Percentiles rank a stretch among this genome's conserved stretches.
Conservation (phyloP, 2,329 filamentous ascomycete genomes). For the Didymella exigua region DNA sequence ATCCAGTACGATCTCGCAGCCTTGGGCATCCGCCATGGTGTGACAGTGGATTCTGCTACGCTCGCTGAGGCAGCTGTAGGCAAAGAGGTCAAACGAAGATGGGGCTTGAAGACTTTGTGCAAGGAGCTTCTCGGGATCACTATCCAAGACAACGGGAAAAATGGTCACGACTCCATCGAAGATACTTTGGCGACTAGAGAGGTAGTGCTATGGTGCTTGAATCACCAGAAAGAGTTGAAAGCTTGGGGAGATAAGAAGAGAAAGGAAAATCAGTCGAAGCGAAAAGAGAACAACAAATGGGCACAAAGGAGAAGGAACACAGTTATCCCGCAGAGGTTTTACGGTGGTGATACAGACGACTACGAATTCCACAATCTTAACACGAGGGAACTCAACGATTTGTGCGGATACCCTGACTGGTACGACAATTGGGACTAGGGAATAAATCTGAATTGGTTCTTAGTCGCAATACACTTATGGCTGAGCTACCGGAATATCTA, state of each 20-base stretch:
- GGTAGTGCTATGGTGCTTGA: slow-evolving; percentile 10
- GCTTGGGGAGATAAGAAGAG: not conserved
- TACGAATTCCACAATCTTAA: not conserved
- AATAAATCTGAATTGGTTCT: no score
- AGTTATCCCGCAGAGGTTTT: not conserved
- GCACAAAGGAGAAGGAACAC: not conserved
- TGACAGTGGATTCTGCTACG: slow-evolving; percentile 54
- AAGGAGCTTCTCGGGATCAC: not conserved
- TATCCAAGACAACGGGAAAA: not conserved
- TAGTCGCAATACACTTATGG: no score
- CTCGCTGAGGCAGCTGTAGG: slow-evolving; percentile 48
- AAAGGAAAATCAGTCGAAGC: not conserved
- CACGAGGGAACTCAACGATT: slow-evolving; percentile 1
- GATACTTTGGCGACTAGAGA: slow-evolving; percentile 13
- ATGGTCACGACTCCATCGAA: slow-evolving; percentile 9
- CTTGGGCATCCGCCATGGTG: slow-evolving; percentile 51
- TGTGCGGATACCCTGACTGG: slow-evolving; percentile 1
- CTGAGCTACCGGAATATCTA: no score
- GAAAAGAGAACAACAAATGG: not conserved
- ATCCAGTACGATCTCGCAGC: slow-evolving; percentile 54
- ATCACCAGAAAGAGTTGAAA: not conserved
- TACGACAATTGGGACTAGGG: slow-evolving; percentile 12
- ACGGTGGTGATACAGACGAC: not conserved
- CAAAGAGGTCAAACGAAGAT: not conserved
- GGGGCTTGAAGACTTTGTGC: slow-evolving; percentile 8